A percentile compares a stretch with the other conserved stretches of the same genome.
These are phyloP conservation scores for Fraxinus latifolia DNA, from an alignment of 305 asterid species.

Conservation along the genomic window DNA sequence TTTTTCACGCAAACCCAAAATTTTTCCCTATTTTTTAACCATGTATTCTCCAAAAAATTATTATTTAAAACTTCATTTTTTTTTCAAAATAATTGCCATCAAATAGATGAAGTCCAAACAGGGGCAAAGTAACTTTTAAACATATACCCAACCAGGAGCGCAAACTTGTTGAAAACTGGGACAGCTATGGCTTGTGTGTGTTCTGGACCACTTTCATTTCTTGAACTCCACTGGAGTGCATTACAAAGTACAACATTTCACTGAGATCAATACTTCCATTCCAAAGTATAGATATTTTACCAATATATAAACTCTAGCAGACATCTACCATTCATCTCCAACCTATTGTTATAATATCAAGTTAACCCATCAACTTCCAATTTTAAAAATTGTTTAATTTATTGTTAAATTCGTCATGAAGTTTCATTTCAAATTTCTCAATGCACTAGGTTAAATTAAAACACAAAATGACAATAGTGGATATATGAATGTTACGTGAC, in stretches of 20 bases:
- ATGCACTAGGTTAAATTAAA: too few species aligned
- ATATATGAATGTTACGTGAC: background rate
- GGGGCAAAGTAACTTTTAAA: too few species aligned
- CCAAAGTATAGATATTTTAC: background rate
- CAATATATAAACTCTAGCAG: too few species aligned
- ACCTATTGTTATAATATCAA: background rate
- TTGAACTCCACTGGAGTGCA: background rate
- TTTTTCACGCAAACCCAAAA: too few species aligned
- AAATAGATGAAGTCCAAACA: too few species aligned
- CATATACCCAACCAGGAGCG: background rate
- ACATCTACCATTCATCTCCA: too few species aligned
- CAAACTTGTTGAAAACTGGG: conserved; percentile 32
- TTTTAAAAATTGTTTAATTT: too few species aligned
- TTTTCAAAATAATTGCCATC: too few species aligned
- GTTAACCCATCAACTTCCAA: background rate
- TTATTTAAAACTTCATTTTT: too few species aligned
- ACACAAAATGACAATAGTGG: background rate
- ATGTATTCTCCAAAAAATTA: too few species aligned
- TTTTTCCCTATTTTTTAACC: too few species aligned
- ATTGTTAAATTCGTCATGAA: too few species aligned
- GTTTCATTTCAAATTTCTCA: background rate
- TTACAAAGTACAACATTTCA: conserved; percentile 22
- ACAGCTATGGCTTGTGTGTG: conserved; percentile 1
- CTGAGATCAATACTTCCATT: background rate
- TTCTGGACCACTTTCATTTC: conserved; percentile 9